Evolutionary conservation across 805 yeast species (phyloP).

Genomic region (Saturnispora dispora): DNA sequence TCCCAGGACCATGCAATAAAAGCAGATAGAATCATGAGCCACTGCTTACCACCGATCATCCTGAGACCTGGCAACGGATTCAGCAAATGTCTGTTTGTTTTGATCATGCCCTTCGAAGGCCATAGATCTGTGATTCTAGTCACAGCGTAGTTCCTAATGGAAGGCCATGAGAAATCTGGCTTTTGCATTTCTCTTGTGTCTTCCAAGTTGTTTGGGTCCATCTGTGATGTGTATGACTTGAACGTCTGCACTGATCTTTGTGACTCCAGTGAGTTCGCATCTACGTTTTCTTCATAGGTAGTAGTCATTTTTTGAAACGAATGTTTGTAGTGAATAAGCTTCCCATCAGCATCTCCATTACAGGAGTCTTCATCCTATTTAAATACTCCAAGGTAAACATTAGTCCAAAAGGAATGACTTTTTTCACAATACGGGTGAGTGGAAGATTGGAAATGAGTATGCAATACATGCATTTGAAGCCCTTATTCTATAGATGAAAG

Average conservation of each 20-base stretch:
- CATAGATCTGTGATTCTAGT: constrained; percentile 44
- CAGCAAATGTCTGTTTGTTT: constrained; percentile 32
- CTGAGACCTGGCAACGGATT: constrained; percentile 58
- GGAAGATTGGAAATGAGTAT: not conserved
- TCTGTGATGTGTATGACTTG: not conserved
- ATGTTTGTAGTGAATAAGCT: not conserved
- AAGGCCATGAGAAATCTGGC: constrained; percentile 25
- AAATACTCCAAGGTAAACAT: not conserved
- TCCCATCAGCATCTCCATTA: not conserved
- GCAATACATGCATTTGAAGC: not conserved
- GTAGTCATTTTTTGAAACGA: not conserved
- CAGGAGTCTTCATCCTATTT: not conserved
- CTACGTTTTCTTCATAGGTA: not conserved
- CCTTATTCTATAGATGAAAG: too few relatives aligned
- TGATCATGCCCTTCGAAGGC: constrained; percentile 34
- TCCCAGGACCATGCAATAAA: constrained; percentile 58
- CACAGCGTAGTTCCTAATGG: constrained; percentile 30
- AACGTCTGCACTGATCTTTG: constrained; percentile 6
- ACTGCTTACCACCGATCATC: constrained; percentile 41
- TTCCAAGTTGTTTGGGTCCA: constrained; percentile 4
- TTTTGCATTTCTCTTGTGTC: constrained; percentile 12
- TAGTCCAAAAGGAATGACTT: constrained; percentile 1
- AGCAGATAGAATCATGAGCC: constrained; percentile 48
- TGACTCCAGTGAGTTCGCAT: constrained; percentile 4
- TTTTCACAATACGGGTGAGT: not conserved